Evolutionary conservation across 2,329 filamentous ascomycete species (phyloP).

Genomic region (Epicoccum sorghinum): DNA sequence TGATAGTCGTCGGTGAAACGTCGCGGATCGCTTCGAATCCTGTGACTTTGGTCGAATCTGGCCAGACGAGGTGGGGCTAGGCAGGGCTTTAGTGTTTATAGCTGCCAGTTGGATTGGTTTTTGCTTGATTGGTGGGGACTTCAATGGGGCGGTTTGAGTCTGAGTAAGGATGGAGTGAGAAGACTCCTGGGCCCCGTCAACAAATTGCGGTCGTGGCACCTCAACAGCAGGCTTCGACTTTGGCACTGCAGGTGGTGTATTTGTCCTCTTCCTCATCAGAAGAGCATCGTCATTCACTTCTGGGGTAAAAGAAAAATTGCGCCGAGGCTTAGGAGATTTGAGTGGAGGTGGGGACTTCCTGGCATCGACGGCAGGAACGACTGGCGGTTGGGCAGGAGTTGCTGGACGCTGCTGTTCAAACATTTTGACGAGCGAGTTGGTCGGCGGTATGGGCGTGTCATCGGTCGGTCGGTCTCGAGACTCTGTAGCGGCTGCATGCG

Average conservation of each 20-base stretch:
- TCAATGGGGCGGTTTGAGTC: slow-evolving; percentile 29
- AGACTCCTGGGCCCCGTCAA: slow-evolving; percentile 21
- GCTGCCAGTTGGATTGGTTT: slow-evolving; percentile 33
- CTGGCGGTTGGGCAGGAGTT: slow-evolving; percentile 22
- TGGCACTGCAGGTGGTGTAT: slow-evolving; percentile 30
- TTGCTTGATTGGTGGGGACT: slow-evolving; percentile 32
- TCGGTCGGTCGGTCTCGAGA: slow-evolving; percentile 52
- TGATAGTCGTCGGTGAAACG: slow-evolving; percentile 28
- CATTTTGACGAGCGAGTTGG: slow-evolving; percentile 69
- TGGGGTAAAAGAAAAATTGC: slow-evolving; percentile 38
- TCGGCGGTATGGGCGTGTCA: slow-evolving; percentile 65
- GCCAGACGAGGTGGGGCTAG: slow-evolving; percentile 27
- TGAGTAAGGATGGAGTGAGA: slow-evolving; percentile 21
- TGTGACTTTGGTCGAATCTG: slow-evolving; percentile 31
- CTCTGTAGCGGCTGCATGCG: slow-evolving; percentile 20
- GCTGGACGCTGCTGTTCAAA: slow-evolving; percentile 63
- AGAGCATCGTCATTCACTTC: slow-evolving; percentile 29
- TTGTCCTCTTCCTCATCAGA: slow-evolving; percentile 27
- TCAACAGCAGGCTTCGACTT: slow-evolving; percentile 40
- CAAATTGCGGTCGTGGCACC: slow-evolving; percentile 17
- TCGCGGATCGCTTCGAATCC: slow-evolving; percentile 27
- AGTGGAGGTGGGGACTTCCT: slow-evolving; percentile 42
- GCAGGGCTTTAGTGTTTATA: slow-evolving; percentile 23
- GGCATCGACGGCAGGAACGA: slow-evolving; percentile 27
- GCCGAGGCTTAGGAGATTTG: slow-evolving; percentile 51